phyloP scores from a whole-genome alignment of 768 basidiomycete species.

The Russula virescens region DNA sequence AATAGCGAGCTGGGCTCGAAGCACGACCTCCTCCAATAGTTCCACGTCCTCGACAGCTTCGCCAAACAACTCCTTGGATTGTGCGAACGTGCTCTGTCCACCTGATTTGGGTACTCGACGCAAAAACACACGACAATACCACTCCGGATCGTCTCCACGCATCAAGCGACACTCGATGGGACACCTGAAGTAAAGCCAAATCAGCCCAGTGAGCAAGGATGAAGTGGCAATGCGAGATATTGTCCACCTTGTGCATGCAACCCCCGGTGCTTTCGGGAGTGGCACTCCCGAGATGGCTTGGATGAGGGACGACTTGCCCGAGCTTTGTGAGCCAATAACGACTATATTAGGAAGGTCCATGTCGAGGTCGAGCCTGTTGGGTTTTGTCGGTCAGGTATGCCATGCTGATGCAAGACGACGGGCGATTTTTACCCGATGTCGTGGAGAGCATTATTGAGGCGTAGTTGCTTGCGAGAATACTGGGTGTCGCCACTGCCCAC shows the following conservation, averaged over 20 bases:
- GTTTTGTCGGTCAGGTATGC: not conserved
- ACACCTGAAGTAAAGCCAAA: slow-evolving; percentile 2
- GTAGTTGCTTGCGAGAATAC: not conserved
- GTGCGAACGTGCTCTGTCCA: not conserved
- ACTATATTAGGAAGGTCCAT: slow-evolving; percentile 30
- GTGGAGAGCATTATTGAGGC: not conserved
- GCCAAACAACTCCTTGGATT: slow-evolving; percentile 11
- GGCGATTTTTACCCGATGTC: slow-evolving; percentile 12
- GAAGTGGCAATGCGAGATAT: not conserved
- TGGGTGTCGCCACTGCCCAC: not conserved
- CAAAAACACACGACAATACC: slow-evolving; percentile 16
- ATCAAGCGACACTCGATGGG: slow-evolving; percentile 21
- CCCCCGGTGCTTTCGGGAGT: slow-evolving; percentile 26
- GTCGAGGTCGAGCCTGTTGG: slow-evolving; percentile 20
- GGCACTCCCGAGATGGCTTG: slow-evolving; percentile 29
- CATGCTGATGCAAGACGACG: too few species aligned
- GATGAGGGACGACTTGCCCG: slow-evolving; percentile 32
- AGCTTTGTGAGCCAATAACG: slow-evolving; percentile 31
- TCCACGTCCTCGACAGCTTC: not conserved
- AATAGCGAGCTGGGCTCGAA: slow-evolving; percentile 14
- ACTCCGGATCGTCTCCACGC: not conserved
- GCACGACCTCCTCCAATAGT: not conserved
- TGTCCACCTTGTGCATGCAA: slow-evolving; percentile 30
- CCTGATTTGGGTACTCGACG: not conserved
- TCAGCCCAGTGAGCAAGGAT: not conserved